These are phyloP conservation scores for Phyllosticta ampelicida DNA, from an alignment of 2,329 filamentous ascomycete species.

Conservation along the genomic window DNA sequence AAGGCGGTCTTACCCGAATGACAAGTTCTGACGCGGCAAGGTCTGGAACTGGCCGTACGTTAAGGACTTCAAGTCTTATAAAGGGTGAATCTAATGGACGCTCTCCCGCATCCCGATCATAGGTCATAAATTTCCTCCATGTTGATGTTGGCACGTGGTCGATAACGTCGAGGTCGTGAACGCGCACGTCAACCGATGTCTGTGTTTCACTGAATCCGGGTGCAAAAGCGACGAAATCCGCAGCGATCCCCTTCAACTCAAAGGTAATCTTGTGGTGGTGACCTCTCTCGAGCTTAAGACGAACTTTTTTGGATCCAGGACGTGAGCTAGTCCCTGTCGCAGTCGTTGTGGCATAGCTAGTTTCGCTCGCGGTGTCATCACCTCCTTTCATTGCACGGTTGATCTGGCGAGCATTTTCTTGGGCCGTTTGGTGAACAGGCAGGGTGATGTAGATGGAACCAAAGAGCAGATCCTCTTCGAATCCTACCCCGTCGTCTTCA, in stretches of 20 bases:
- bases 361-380: conserved; percentile 78
- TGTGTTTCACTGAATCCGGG: conserved; percentile 68
- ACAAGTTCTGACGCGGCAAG: conserved; percentile 85
- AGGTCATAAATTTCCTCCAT: conserved; percentile 97
- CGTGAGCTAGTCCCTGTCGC: conserved; percentile 25
- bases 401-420: conserved; percentile 77
- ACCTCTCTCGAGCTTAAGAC: conserved; percentile 69
- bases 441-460: conserved; percentile 98
- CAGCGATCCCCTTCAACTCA: conserved; percentile 73
- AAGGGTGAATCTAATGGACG: conserved; percentile 79
- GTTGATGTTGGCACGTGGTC: conserved; percentile 92
- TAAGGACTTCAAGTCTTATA: conserved; percentile 80
- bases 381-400: conserved; percentile 56
- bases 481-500: conserved; percentile 53
- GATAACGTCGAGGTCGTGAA: conserved; percentile 78
- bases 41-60: conserved; percentile 73
- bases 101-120: conserved; percentile 77
- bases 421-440: conserved; percentile 62
- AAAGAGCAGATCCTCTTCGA: conserved; percentile 92
- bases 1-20: conserved; percentile 46
- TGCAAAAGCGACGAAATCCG: conserved; percentile 73
- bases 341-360: conserved; percentile 66
- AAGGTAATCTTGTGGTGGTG: conserved; percentile 93
- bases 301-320: conserved; percentile 36
- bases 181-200: conserved; percentile 73